Evolutionary conservation across 2,329 filamentous ascomycete genomes (phyloP), one percentile per base, ranked within the genome.

Genomic region (Trichoderma gracile): DNA sequence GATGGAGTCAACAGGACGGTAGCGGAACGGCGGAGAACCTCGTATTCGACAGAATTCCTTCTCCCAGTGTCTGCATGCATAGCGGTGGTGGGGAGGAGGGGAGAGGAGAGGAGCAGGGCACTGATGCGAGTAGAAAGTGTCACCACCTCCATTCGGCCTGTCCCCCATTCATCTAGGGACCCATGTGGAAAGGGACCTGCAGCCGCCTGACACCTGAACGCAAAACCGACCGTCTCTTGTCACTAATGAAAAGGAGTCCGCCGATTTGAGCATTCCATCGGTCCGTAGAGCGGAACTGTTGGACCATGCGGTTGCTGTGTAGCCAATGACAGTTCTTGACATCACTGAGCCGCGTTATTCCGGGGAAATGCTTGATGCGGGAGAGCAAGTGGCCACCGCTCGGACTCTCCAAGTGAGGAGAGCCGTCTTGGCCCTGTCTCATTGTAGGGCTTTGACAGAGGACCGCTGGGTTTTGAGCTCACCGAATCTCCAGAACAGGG

Each of bases 341-440:
- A 27, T 33, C 10, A 14, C 23, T 52, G 38, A 21, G 38, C n/a
- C 25, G 25, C 38, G 19, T 50, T 38, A 54, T 46, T 52, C 38
- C 47, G 49, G 50, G 43, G 43, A 7, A 30, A 17, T 40, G 15
- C 23, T 38, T n/a, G 49, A 23, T 19, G 57, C 45, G 50, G 30
- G 30, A 43, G 56, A 27, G 40, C 45, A n/a, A 17, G 19, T 53
- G 27, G 25, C 50, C 46, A 53, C 46, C 21, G 6, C 52, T 58
- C 42, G 17, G 21, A n/a, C 54, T 54, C 47, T 27, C 47, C 62
- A 64, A 30, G 23, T 40, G 42, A 38, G 38, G n/a, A 54, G 40
- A 49, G 30, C 19, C 45, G 17, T 40, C 33, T 38, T 40, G 45
- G 33, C 27, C 49, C 38, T 19, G n/a, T 52, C 58, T 46, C 14